A percentile compares a stretch with the other conserved stretches of the same genome.
phyloP scores from a whole-genome alignment of 768 basidiomycete species.

The Cubamyces lactineus region DNA sequence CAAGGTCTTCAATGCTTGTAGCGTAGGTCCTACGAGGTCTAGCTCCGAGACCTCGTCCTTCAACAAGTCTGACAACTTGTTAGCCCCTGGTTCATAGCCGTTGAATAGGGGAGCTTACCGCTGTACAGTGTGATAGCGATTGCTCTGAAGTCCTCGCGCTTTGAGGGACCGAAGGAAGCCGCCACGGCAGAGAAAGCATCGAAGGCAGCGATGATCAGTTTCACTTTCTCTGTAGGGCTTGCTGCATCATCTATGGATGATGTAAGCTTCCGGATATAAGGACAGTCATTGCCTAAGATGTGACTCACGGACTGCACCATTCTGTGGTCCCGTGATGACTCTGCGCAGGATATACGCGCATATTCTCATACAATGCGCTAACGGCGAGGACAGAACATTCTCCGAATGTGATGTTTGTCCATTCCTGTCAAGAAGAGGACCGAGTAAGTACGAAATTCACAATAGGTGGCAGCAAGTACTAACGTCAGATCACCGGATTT shows the following conservation, averaged over 20 bases:
- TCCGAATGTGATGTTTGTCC: constrained; percentile 11
- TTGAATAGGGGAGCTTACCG: constrained; percentile 51
- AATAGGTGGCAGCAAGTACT: not conserved
- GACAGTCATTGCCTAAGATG: not conserved
- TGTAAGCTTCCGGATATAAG: not conserved
- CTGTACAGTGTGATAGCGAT: constrained; percentile 80
- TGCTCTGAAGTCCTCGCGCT: constrained; percentile 76
- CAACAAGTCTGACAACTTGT: constrained; percentile 60
- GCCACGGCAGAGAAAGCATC: constrained; percentile 63
- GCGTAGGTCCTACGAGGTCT: constrained; percentile 78
- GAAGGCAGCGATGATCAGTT: constrained; percentile 67
- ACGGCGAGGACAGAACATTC: constrained; percentile 27
- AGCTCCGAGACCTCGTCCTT: constrained; percentile 83
- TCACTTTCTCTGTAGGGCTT: constrained; percentile 54
- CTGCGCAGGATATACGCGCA: constrained; percentile 81
- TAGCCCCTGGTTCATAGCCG: too few species aligned
- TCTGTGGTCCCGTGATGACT: constrained; percentile 59
- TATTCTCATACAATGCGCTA: constrained; percentile 73
- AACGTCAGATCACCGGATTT: constrained; percentile 10
- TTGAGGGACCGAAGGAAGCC: constrained; percentile 52
- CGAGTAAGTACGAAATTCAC: not conserved
- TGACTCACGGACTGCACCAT: constrained; percentile 53
- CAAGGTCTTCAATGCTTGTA: constrained; percentile 79
- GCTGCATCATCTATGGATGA: constrained; percentile 48
- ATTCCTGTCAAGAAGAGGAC: constrained; percentile 2